Conservation (phyloP, 2,329 filamentous ascomycete genomes). For the Arthroderma uncinatum region DNA sequence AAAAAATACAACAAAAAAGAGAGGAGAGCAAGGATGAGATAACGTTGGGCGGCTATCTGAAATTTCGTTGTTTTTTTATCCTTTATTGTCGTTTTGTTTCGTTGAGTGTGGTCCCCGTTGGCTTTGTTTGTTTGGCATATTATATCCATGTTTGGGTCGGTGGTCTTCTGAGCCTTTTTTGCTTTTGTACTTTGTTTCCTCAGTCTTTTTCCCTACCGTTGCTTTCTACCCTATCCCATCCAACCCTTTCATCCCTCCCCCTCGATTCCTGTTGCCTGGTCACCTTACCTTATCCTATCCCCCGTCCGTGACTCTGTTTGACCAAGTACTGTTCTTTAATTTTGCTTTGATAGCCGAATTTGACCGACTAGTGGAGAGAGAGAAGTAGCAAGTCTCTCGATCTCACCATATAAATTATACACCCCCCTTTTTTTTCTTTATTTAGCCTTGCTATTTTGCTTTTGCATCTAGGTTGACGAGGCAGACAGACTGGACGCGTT, state of each 20-base stretch:
- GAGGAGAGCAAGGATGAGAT: conserved; percentile 6
- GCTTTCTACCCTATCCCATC: too few relatives aligned
- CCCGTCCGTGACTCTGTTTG: neutral
- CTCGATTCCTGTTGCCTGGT: neutral
- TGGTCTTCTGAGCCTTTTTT: conserved; percentile 6
- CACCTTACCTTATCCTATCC: neutral
- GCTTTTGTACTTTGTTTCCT: neutral
- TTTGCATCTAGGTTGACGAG: neutral
- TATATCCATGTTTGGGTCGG: conserved; percentile 6
- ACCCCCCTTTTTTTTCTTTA: neutral
- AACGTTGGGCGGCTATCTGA: conserved; percentile 16
- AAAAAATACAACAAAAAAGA: conserved; percentile 3
- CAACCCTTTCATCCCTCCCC: too few relatives aligned
- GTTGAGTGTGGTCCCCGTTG: conserved; percentile 11
- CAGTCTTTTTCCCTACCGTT: neutral
- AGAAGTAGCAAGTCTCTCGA: neutral
- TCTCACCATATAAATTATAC: neutral
- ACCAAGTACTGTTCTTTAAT: neutral
- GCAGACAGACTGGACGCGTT: neutral
- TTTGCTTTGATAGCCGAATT: conserved; percentile 1
- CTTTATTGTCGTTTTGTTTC: conserved; percentile 22
- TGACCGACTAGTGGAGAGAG: neutral
- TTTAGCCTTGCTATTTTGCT: neutral
- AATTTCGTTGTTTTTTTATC: conserved; percentile 11
- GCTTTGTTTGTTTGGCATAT: conserved; percentile 9